These are phyloP conservation scores for Neonectria ditissima DNA, from an alignment of 2,329 filamentous ascomycete genomes.

Conservation along the genomic window DNA sequence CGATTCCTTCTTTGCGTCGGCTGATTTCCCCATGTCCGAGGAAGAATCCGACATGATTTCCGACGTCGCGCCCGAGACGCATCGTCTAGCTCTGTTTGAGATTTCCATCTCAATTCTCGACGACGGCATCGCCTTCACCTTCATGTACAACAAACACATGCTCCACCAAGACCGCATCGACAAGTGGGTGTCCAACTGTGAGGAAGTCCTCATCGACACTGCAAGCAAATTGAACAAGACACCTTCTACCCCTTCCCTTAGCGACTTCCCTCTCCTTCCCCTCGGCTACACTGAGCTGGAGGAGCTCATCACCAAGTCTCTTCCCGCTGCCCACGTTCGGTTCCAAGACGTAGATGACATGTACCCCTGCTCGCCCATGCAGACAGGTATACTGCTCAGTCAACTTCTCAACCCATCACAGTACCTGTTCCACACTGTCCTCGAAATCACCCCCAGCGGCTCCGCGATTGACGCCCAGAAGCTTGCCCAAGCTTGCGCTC, in stretches of 20 bases:
- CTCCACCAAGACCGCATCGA: constrained; percentile 27
- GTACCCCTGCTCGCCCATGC: constrained; percentile 54
- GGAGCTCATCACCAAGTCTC: constrained; percentile 34
- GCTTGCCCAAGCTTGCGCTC: constrained; percentile 26
- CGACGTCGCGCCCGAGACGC: constrained; percentile 25
- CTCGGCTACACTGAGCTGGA: constrained; percentile 46
- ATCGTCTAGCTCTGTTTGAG: constrained; percentile 37
- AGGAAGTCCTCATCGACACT: constrained; percentile 18
- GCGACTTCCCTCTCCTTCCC: constrained; percentile 50
- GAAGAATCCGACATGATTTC: constrained; percentile 12
- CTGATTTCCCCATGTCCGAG: constrained; percentile 12
- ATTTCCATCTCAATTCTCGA: constrained; percentile 27
- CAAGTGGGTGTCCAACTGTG: constrained; percentile 30
- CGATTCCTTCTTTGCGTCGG: neutral
- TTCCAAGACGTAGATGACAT: constrained; percentile 47
- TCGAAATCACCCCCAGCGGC: constrained; percentile 17
- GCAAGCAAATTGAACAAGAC: constrained; percentile 25
- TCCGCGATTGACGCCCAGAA: constrained; percentile 12
- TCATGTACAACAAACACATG: constrained; percentile 35
- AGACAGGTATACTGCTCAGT: constrained; percentile 53
- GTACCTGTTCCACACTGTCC: constrained; percentile 36
- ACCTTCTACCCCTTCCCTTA: constrained; percentile 43
- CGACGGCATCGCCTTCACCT: neutral
- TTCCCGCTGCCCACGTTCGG: constrained; percentile 33
- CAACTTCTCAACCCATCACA: constrained; percentile 40